Evolutionary conservation across 805 yeast genomes (phyloP), one percentile per base, ranked within the genome.

Genomic region (Saturnispora ahearnii): DNA sequence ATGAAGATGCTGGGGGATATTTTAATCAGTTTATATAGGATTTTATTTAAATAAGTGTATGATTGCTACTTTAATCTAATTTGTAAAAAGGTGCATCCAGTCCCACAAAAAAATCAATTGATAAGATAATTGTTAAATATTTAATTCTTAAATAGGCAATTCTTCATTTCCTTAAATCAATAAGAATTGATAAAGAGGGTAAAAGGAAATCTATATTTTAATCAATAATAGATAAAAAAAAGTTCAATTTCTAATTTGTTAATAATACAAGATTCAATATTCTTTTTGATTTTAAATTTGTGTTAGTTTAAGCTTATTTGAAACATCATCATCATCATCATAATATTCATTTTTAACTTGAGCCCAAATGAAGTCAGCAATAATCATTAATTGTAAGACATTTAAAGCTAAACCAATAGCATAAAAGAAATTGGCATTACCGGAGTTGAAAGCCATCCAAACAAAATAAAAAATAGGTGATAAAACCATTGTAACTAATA

Each of bases 391-490:
- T 56, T 88, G 74, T 3, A 89, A 86, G 8, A 81, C 69, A 0
- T 86, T 82, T 65, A 88, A 84, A 3, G 84, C 86, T 51, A 93
- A 73, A 3, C 93, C 87, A 59, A 93, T 85, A 36, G 98, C 96
- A 69, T 91, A 93, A 70, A 89, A 93, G 71, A 93, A 93, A 66
- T 93, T 93, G 47, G 96, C 82, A 68, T 93, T 93, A 28, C 99
- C 99, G 31, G 93, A 87, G 12, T 96, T 96, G 51, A 87, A 73
- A 51, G 83, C 84, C 57, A 91, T 87, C 99, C 99, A 93, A 52
- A 93, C 76, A 64, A 88, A 88, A 69, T 89, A 89, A 63, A 91
- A 93, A 9, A 87, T 81, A 2, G 98, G 97, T 5, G 93, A 79
- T 44, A 93, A 72, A 2, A 86, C 71, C 22, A 85, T 49, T 1